phyloP scores from a whole-genome alignment of 495 filamentous ascomycete species.

The Hapsidospora chrysogenum region DNA sequence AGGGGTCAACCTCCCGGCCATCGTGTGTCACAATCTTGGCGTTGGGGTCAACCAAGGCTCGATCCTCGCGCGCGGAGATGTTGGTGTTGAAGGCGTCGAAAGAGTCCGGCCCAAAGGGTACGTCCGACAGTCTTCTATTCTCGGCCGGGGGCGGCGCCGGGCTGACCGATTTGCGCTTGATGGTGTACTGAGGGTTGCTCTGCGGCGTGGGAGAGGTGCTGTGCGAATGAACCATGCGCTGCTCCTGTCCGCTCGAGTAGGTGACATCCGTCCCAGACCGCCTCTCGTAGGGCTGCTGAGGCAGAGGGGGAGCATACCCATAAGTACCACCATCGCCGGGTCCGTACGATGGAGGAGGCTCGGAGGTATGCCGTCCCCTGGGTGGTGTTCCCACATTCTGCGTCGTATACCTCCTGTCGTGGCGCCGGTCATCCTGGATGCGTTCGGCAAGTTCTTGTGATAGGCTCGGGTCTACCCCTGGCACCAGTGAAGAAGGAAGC shows the following conservation, averaged over 20 bases:
- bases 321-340: slow-evolving; percentile 9
- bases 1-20: slow-evolving; percentile 79
- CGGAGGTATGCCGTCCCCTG: slow-evolving; percentile 22
- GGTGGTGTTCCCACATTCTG: slow-evolving; percentile 17
- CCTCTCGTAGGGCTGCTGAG: slow-evolving; percentile 6
- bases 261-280: slow-evolving; percentile 13
- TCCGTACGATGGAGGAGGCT: slow-evolving; percentile 12
- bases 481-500: slow-evolving; percentile 51
- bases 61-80: slow-evolving; percentile 11
- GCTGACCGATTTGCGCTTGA: slow-evolving; percentile 61
- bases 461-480: slow-evolving; percentile 46
- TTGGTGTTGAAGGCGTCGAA: slow-evolving; percentile 61
- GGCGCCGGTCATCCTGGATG: slow-evolving; percentile 27
- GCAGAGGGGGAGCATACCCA: slow-evolving; percentile 5
- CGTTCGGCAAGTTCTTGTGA: slow-evolving; percentile 40
- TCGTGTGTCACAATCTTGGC: slow-evolving; percentile 65
- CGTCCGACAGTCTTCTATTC: slow-evolving; percentile 36
- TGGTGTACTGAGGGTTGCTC: slow-evolving; percentile 23
- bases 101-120: slow-evolving; percentile 82
- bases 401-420: slow-evolving; percentile 22
- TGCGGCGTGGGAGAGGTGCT: neutral
- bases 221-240: slow-evolving; percentile 15
- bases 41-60: slow-evolving; percentile 24
- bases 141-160: slow-evolving; percentile 45
- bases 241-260: slow-evolving; percentile 22